Evolutionary conservation across 768 basidiomycete species (phyloP).

Genomic region (Lyophyllum decastes): DNA sequence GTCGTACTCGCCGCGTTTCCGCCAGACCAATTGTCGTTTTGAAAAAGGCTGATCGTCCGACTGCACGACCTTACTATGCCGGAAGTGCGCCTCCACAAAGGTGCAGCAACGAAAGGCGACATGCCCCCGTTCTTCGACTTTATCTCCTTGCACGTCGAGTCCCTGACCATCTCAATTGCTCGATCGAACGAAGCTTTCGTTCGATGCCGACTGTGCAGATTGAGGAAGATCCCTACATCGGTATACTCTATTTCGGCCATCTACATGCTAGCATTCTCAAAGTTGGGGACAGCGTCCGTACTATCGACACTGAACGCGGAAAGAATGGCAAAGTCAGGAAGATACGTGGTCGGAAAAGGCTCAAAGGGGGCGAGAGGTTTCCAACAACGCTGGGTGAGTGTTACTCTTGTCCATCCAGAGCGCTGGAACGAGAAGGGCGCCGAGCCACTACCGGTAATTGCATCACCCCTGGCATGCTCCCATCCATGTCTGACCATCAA

Average conservation of each 20-base stretch:
- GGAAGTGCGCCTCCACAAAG: too few species aligned
- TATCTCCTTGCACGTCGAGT: too few species aligned
- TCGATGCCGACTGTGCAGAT: too few species aligned
- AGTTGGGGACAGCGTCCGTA: not conserved
- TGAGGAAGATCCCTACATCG: not conserved
- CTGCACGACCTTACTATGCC: too few species aligned
- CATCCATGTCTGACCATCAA: not conserved
- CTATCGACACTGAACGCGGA: not conserved
- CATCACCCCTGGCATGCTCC: not conserved
- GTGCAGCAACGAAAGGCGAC: too few species aligned
- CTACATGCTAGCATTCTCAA: not conserved
- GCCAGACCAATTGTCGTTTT: too few species aligned
- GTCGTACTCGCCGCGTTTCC: too few species aligned
- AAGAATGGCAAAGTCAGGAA: not conserved
- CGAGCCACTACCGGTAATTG: not conserved
- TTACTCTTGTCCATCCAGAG: not conserved
- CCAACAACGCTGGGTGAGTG: not conserved
- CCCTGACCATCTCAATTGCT: too few species aligned
- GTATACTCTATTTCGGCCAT: not conserved
- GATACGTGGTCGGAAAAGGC: not conserved
- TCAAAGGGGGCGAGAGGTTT: not conserved
- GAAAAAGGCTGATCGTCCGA: too few species aligned
- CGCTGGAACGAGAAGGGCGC: not conserved
- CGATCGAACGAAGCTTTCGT: too few species aligned
- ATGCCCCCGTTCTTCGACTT: too few species aligned